Base-by-base conservation (phyloP, 345 rosid genomes). In the Eutrema heterophyllum region DNA sequence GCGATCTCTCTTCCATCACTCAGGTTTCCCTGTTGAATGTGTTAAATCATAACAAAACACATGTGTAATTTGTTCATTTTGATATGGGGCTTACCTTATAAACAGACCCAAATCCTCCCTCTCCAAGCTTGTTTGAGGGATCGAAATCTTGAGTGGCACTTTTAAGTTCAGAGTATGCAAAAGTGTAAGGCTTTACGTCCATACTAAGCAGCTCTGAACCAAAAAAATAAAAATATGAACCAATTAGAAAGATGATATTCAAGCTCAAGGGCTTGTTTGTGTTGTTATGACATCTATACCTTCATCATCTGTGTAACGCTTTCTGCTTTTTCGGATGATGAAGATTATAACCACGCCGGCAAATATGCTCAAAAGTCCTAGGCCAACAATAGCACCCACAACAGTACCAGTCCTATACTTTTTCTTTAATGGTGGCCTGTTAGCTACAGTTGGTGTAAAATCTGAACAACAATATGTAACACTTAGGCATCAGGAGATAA, bases 21-120 rank as follows among this genome's bases (percentile, higher is more conserved):
- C 6, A 78, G 75, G 7, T 55, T 62, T 56, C 81, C 81, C 81
- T 78, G 48, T 78, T 78, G 29, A n/a, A 54, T 46, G 38, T 55
- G 59, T 46, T 9, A 51, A 30, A 46, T 40, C 26, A 27, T 38
- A 45, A 36, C 58, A 63, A 61, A 52, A 15, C 11, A 2, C 35
- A 65, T 51, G 24, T 6, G 24, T 46, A 36, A 29, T 14, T 65
- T 3, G 6, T 13, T 41, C 15, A 9, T 58, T 13, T 51, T 9
- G 3, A 6, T 41, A 29, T 16, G 30, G 27, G 50, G 43, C 29
- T 16, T 68, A 82, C 97, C 93, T 78, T 81, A 40, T 71, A 91
- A 70, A 88, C 88, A 0, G 89, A 78, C 70, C 97, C 92, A 60
- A 87, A 91, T 18, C 97, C 94, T 67, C 93, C 95, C 66, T 91